Conservation (phyloP, 768 basidiomycete genomes). For the Sutorius australiensis region DNA sequence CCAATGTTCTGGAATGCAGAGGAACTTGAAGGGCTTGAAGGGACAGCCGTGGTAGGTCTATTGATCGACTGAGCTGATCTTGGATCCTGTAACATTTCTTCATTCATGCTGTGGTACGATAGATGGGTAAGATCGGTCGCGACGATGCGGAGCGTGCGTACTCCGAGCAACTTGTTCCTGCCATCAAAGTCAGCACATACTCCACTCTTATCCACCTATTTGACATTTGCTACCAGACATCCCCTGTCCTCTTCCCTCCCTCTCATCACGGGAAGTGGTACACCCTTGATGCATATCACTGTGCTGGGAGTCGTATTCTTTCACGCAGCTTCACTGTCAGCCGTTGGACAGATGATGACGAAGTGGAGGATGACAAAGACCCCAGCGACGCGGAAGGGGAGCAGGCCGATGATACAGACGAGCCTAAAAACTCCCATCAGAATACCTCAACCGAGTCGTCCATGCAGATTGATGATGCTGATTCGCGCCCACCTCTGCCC, state of each 20-base stretch:
- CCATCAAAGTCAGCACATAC: conserved; percentile 53
- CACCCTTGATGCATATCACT: conserved; percentile 72
- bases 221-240: conserved; percentile 41
- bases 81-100: not conserved
- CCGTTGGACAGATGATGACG: conserved; percentile 44
- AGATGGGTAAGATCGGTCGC: conserved; percentile 80
- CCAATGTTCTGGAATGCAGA: conserved; percentile 90
- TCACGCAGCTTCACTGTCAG: conserved; percentile 90
- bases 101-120: not conserved
- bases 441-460: conserved; percentile 15
- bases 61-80: conserved; percentile 20
- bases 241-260: conserved; percentile 67
- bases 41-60: conserved; percentile 84
- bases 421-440: conserved; percentile 30
- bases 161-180: conserved; percentile 59
- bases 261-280: conserved; percentile 47
- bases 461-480: conserved; percentile 31
- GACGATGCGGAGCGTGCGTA: conserved; percentile 78
- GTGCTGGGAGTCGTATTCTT: conserved; percentile 88
- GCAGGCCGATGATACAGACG: conserved; percentile 30
- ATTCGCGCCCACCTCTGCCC: conserved; percentile 2
- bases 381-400: conserved; percentile 30
- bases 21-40: conserved; percentile 71
- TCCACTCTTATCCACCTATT: not conserved
- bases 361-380: conserved; percentile 9